Conservation (phyloP, 495 filamentous ascomycete genomes). For the Viridothelium virens region DNA sequence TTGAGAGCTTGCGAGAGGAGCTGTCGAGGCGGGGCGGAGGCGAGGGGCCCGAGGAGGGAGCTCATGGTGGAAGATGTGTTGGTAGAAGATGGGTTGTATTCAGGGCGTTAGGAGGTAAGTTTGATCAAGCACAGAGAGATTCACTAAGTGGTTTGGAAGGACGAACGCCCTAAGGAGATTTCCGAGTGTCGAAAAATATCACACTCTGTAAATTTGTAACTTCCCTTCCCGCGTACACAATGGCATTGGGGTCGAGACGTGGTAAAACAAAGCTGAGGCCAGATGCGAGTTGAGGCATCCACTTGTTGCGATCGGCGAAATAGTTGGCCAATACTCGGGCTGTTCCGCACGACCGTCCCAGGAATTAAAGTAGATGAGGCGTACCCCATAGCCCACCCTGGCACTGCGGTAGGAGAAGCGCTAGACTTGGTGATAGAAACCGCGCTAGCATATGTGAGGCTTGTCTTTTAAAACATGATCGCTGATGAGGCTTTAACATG, state of each 20-base stretch:
- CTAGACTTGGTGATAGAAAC: no score
- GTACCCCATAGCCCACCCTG: no score
- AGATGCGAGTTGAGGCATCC: not conserved
- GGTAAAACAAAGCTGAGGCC: not conserved
- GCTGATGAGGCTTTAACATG: no score
- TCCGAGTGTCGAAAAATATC: not conserved
- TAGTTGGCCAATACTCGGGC: not conserved
- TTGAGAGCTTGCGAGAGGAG: slow-evolving; percentile 85
- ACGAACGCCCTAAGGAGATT: no score
- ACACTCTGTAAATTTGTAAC: not conserved
- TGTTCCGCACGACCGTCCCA: no score
- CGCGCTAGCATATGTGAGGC: no score
- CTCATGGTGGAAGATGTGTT: slow-evolving; percentile 50
- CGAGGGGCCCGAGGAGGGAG: slow-evolving; percentile 44
- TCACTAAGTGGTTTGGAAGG: not conserved
- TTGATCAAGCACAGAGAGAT: not conserved
- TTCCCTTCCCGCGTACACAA: not conserved
- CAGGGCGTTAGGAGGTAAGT: not conserved
- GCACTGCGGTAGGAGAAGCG: no score
- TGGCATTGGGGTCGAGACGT: not conserved
- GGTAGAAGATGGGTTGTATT: not conserved
- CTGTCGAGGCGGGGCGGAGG: slow-evolving; percentile 63
- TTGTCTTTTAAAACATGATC: no score
- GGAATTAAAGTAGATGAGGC: no score
- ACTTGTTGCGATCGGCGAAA: not conserved